Conservation (phyloP, 108 stramenopile genomes). For the Skeletonema menzelii region DNA sequence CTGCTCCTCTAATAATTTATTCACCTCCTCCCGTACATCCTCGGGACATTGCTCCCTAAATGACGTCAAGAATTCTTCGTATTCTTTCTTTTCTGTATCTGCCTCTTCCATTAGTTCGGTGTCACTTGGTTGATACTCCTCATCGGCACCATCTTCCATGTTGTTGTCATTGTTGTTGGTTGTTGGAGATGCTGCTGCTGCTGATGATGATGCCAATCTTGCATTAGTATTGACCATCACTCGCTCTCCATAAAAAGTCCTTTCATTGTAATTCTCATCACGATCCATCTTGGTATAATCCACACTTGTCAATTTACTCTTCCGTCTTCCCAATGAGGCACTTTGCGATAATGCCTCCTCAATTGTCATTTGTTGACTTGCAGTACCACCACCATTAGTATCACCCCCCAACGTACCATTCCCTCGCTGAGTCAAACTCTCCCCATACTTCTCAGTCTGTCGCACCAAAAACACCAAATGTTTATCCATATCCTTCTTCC, state of each 20-base stretch:
- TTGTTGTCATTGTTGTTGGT: not conserved
- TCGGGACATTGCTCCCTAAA: constrained; percentile 9
- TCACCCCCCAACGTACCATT: constrained; percentile 2
- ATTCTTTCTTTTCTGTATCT: constrained; percentile 16
- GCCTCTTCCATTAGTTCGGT: constrained; percentile 21
- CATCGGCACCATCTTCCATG: constrained; percentile 14
- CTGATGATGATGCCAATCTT: not conserved
- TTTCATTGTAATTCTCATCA: constrained; percentile 15
- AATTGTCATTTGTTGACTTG: constrained; percentile 43
- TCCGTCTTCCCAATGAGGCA: not conserved
- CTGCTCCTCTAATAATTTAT: constrained; percentile 23
- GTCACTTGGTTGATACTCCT: constrained; percentile 14
- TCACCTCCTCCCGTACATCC: constrained; percentile 16
- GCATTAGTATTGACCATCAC: not conserved
- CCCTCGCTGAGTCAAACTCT: constrained; percentile 28
- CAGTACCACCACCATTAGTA: constrained; percentile 17
- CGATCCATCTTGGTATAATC: constrained; percentile 29
- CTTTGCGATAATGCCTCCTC: constrained; percentile 55
- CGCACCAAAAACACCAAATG: constrained; percentile 77
- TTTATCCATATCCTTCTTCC: constrained; percentile 84
- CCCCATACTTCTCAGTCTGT: constrained; percentile 85
- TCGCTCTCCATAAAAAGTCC: constrained; percentile 9
- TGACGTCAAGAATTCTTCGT: constrained; percentile 8
- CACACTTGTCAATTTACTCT: not conserved
- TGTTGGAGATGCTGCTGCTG: too few species aligned